Conservation (phyloP, 1,284 basidiomycete genomes). For the Ceratobasidium theobromae region DNA sequence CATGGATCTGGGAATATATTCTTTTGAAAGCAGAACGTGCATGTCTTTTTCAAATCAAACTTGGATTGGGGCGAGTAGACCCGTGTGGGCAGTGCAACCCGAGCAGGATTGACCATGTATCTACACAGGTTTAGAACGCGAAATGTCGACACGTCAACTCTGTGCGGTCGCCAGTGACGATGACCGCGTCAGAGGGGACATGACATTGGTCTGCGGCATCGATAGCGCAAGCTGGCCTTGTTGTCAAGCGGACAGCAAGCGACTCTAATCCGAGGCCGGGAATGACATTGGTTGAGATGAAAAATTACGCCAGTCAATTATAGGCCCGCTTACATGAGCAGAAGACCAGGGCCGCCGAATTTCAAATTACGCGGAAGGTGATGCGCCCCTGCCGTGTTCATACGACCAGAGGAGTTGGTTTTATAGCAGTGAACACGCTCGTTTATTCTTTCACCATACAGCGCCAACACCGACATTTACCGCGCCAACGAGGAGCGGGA, state of each 20-base stretch:
- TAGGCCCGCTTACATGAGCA: background rate
- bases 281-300: constrained; percentile 4
- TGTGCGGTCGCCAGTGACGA: background rate
- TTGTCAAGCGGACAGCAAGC: constrained; percentile 15
- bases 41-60: background rate
- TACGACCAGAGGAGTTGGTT: too few relatives aligned
- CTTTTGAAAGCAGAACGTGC: background rate
- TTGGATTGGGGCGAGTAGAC: too few relatives aligned
- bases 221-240: constrained; percentile 25
- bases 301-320: constrained; percentile 3
- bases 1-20: background rate
- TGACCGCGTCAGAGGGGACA: constrained; percentile 2
- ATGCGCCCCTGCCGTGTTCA: too few relatives aligned
- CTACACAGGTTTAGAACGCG: background rate
- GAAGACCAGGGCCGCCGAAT: background rate
- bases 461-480: too few relatives aligned
- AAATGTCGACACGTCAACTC: constrained; percentile 26
- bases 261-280: constrained; percentile 31
- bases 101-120: background rate
- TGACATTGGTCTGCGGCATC: constrained; percentile 18
- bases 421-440: too few relatives aligned
- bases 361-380: background rate
- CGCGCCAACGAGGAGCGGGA: too few relatives aligned
- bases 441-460: too few relatives aligned
- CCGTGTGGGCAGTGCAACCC: too few relatives aligned